Evolutionary conservation across 2,329 filamentous ascomycete species (phyloP), one percentile per base, ranked within the genome.

Genomic region (Fusarium acutatum): DNA sequence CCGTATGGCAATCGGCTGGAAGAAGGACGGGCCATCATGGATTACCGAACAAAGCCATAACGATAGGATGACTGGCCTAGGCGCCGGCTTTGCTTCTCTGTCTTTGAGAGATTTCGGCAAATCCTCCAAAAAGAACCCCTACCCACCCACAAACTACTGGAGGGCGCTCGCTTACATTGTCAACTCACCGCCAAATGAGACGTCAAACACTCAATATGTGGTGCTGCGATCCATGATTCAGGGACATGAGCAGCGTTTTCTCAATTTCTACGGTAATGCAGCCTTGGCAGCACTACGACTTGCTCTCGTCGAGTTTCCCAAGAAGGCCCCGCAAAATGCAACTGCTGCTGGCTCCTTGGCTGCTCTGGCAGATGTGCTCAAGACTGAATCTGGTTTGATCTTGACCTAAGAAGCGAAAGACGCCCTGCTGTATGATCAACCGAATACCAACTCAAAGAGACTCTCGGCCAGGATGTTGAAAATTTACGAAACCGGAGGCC

Each of bases 91-190:
- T 79, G 94, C 95, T 0, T 90, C 95, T 3, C 87, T 98, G 41
- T 90, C 94, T 3, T 86, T 98, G 14, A 91, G 96, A 53, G 94
- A 97, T 80, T 97, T 97, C 79, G 89, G 89, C 71, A 92, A 89
- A 72, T 89, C 91, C 4, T 85, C 86, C 43, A 91, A 91, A 72
- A 86, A 84, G 50, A 95, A 95, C 75, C 95, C 92, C 0, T 96
- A 90, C 82, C 95, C 92, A 8, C 93, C 93, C 54, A 88, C 87
- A 1, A 87, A 95, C 63, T 98, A 96, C 85, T 99, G 96, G 96
- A 88, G 86, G 41, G 88, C 92, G 1, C 84, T 98, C 64, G 90
- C 94, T 2, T 87, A 87, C 47, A 93, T 98, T 41, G 84, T 95
- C 79, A 95, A 94, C 80, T 93, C 94, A 0, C 92, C 94, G 0